Percentiles rank a stretch among this genome's conserved stretches.
Conservation (phyloP, 164 flowering plant species). For the Chimonanthus praecox region DNA sequence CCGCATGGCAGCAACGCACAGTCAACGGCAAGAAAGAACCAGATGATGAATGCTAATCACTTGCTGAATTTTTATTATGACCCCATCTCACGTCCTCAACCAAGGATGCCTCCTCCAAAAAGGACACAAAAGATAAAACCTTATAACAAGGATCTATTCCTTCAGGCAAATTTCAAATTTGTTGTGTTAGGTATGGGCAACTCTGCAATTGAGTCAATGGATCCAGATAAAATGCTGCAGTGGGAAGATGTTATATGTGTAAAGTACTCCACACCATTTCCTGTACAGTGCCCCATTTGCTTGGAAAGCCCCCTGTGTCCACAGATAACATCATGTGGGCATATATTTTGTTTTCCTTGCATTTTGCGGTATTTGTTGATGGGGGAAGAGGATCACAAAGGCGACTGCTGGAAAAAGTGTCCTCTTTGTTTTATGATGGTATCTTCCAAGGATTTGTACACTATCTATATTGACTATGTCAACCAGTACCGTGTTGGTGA, state of each 20-base stretch:
- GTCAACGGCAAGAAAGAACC: constrained; percentile 45
- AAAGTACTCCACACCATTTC: constrained; percentile 57
- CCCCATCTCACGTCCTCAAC: constrained; percentile 64
- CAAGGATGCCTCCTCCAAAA: constrained; percentile 61
- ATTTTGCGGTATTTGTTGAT: constrained; percentile 68
- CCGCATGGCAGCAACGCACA: constrained; percentile 23
- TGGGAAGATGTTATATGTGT: constrained; percentile 96
- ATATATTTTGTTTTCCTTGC: constrained; percentile 94
- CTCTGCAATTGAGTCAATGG: constrained; percentile 43
- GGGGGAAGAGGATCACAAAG: constrained; percentile 66
- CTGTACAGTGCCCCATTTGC: constrained; percentile 92
- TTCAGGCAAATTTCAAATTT: constrained; percentile 93
- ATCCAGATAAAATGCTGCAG: constrained; percentile 83
- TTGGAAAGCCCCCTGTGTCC: constrained; percentile 86
- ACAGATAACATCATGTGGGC: constrained; percentile 99
- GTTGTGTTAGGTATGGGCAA: constrained; percentile 70
- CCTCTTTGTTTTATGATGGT: constrained; percentile 89
- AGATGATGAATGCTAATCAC: constrained; percentile 64
- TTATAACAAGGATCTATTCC: constrained; percentile 85
- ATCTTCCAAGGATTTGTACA: constrained; percentile 77
- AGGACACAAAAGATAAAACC: constrained; percentile 63
- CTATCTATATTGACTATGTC: constrained; percentile 70
- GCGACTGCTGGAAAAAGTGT: constrained; percentile 75
- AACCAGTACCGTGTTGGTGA: constrained; percentile 60
- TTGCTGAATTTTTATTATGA: constrained; percentile 88